Evolutionary conservation across 2,329 filamentous ascomycete species (phyloP), one percentile per base, ranked within the genome.

Genomic region (Phyllosticta citriasiana): DNA sequence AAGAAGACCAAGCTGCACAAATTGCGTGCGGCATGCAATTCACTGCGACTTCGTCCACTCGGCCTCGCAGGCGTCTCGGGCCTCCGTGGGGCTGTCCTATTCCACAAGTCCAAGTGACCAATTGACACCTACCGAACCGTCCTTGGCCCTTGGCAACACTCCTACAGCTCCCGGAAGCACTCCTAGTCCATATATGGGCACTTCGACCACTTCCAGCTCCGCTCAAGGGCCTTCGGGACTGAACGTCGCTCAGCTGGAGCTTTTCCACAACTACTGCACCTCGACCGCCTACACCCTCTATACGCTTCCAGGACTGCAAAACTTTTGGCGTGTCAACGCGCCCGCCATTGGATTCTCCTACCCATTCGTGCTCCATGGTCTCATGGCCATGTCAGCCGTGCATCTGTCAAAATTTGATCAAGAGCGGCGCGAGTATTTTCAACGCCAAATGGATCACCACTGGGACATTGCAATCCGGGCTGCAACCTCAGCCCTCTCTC

Each of bases 321-420:
- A 60, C 5, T 63, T 71, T 9, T 68, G 62, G 40, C 62, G 65
- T 5, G 65, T 63, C 12, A 61, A 63, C 50, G 61, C 76, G 12
- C 66, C 69, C 47, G 66, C 70, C 24, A 64, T 74, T 25, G 75
- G 74, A 1, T 75, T 77, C 56, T 70, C 74, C 9, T 72, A 75
- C 64, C 70, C 75, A 2, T 79, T 77, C 53, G 69, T 79, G n/a
- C 67, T 80, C 8, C 73, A 79, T 60, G 73, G 71, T 30, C 66
- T 78, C 16, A 68, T 79, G 6, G 76, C 77, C 7, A 65, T 79
- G 12, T 71, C 77, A 4, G 76, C 78, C 7, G 67, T 79, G n/a
- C 78, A 80, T 60, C 64, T 78, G 9, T 35, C 55, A 25, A 55
- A 57, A 3, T 58, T 57, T 24, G 47, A 57, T 14, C 14, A 25